Evolutionary conservation across 2,329 filamentous ascomycete genomes (phyloP).

Genomic region (Tolypocladium album): DNA sequence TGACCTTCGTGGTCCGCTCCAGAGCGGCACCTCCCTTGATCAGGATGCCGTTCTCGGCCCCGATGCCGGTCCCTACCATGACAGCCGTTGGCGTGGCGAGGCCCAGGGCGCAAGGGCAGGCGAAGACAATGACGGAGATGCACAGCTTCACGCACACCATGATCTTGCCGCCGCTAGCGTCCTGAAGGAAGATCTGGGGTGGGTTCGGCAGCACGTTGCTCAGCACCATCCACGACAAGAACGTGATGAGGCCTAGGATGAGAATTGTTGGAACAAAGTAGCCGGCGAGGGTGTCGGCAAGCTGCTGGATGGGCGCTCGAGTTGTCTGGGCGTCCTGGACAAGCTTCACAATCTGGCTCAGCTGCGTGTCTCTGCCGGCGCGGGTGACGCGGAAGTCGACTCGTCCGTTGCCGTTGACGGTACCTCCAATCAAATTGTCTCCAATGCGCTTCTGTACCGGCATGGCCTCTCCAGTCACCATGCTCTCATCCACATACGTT

Average conservation of each 20-base stretch:
- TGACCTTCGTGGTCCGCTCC: constrained; percentile 83
- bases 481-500: constrained; percentile 92
- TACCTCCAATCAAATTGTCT: constrained; percentile 75
- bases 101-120: constrained; percentile 93
- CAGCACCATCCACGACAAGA: constrained; percentile 87
- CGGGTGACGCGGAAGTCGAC: constrained; percentile 88
- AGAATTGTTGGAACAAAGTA: constrained; percentile 92
- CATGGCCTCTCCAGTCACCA: constrained; percentile 97
- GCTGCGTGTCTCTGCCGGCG: constrained; percentile 87
- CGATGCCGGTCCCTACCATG: constrained; percentile 97
- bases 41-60: constrained; percentile 91
- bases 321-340: constrained; percentile 95
- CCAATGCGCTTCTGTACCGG: constrained; percentile 84
- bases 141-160: constrained; percentile 97
- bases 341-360: constrained; percentile 96
- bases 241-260: constrained; percentile 72
- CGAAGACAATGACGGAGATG: constrained; percentile 97
- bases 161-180: constrained; percentile 74
- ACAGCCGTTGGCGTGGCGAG: constrained; percentile 92
- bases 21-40: constrained; percentile 92
- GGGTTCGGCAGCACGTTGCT: constrained; percentile 76
- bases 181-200: constrained; percentile 76
- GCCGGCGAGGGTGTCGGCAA: constrained; percentile 83
- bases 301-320: constrained; percentile 83
- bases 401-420: constrained; percentile 87